phyloP scores from a whole-genome alignment of 1,139 yeast species.

The Taphrina confusa region DNA sequence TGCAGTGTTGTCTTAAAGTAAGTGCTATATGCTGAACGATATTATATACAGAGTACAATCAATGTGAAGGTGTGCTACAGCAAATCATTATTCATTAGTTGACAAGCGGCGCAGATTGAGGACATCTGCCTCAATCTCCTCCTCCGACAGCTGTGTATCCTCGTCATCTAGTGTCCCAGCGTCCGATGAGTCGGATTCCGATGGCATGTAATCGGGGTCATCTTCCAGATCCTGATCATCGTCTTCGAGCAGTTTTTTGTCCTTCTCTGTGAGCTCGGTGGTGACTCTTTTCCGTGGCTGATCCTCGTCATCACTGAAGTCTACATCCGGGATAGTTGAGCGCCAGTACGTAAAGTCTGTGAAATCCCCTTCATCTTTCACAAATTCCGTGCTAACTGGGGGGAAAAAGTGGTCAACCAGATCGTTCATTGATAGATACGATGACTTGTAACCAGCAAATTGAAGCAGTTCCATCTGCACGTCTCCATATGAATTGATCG shows the following conservation, averaged over 20 bases:
- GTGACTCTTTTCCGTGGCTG: slow-evolving; percentile 38
- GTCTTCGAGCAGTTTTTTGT: slow-evolving; percentile 30
- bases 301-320: slow-evolving; percentile 54
- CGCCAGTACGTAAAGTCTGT: slow-evolving; percentile 94
- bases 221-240: slow-evolving; percentile 39
- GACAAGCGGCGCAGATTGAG: slow-evolving; percentile 4
- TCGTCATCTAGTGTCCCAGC: slow-evolving; percentile 4
- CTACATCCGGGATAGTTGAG: slow-evolving; percentile 68
- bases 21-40: neutral
- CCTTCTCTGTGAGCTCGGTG: slow-evolving; percentile 1
- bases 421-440: slow-evolving; percentile 87
- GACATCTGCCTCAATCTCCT: slow-evolving; percentile 19
- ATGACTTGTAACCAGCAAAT: slow-evolving; percentile 85
- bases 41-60: neutral
- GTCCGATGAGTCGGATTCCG: slow-evolving; percentile 6
- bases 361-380: slow-evolving; percentile 58
- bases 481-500: slow-evolving; percentile 95
- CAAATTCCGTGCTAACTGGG: slow-evolving; percentile 50
- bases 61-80: too few relatives aligned
- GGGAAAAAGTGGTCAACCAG: slow-evolving; percentile 98
- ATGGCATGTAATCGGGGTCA: slow-evolving; percentile 21
- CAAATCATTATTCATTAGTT: neutral
- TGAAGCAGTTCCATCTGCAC: slow-evolving; percentile 96
- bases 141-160: slow-evolving; percentile 8
- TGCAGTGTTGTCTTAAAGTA: neutral